Evolutionary conservation across 2,329 filamentous ascomycete species (phyloP).

Genomic region (Colletotrichum lupini): DNA sequence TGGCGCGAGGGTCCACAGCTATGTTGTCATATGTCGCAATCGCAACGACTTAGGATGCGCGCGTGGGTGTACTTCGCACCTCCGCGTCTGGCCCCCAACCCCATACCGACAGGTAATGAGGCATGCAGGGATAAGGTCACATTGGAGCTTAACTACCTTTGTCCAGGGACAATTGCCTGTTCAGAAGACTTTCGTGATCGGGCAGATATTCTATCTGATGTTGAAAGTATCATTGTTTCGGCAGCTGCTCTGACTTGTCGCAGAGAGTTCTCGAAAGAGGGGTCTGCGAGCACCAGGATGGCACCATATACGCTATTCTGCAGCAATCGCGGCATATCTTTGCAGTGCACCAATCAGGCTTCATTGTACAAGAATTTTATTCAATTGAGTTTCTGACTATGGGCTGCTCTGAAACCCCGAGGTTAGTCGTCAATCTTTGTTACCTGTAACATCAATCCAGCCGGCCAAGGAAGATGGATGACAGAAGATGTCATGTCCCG

Average conservation of each 20-base stretch:
- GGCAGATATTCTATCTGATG: not conserved
- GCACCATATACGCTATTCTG: not conserved
- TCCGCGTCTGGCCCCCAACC: not conserved
- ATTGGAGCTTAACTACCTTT: not conserved
- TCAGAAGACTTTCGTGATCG: not conserved
- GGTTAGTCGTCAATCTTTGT: not conserved
- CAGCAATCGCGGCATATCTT: not conserved
- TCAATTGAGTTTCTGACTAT: not conserved
- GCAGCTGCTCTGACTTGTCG: not conserved
- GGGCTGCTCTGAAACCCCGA: no score
- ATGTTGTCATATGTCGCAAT: constrained; percentile 35
- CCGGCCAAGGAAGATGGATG: not conserved
- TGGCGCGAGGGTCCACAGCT: constrained; percentile 11
- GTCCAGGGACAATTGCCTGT: not conserved
- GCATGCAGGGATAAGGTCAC: constrained; percentile 8
- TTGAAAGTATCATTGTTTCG: not conserved
- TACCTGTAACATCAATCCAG: not conserved
- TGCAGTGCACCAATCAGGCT: not conserved
- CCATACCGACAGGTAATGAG: not conserved
- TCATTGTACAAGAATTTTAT: not conserved
- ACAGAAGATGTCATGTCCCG: no score
- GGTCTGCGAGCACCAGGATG: not conserved
- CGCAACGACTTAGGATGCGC: not conserved
- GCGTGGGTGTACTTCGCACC: not conserved
- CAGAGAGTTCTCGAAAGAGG: not conserved